Evolutionary conservation across 371 early-diverging fungal genomes (phyloP), one percentile per base, ranked within the genome.

Genomic region (Blyttiomyces sp.): DNA sequence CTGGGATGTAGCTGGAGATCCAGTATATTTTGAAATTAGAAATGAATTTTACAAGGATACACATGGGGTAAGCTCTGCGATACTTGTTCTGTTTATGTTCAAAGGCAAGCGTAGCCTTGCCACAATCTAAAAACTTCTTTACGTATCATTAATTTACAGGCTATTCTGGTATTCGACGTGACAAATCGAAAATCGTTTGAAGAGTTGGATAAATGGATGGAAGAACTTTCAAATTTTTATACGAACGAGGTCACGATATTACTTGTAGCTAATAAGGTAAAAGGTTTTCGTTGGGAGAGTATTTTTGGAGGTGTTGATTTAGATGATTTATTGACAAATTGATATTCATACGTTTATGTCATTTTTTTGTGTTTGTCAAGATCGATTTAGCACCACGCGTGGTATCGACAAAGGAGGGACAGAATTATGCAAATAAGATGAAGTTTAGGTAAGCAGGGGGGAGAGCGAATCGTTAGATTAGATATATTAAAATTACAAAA

Each of bases 41-140:
- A 81, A 75, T 55, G 83, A 82, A 63, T 82, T 82, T 49, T 82
- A 82, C 66, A 72, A 71, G 50, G 81, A 82, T 62, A 81, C 76
- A 1, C 72, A 80, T 52, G 81, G 72, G 0, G 79, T 79, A 43
- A 51, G 58, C 52, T 2, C 0, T 49, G 1, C 19, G 24, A 33
- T n/a, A n/a, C n/a, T 30, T 9, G 6, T 5, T 1, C 2, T 35
- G 0, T 34, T n/a, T n/a, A n/a, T n/a, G n/a, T n/a, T n/a, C n/a
- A n/a, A n/a, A n/a, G n/a, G n/a, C n/a, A n/a, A n/a, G n/a, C n/a
- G n/a, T n/a, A n/a, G n/a, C n/a, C n/a, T n/a, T n/a, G n/a, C n/a
- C n/a, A n/a, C n/a, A n/a, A n/a, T n/a, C n/a, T n/a, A n/a, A n/a
- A n/a, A n/a, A n/a, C n/a, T n/a, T n/a, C n/a, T n/a, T n/a, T n/a